Evolutionary conservation across 257 asterid genomes (phyloP).

Genomic region (Anisodus tanguticus): DNA sequence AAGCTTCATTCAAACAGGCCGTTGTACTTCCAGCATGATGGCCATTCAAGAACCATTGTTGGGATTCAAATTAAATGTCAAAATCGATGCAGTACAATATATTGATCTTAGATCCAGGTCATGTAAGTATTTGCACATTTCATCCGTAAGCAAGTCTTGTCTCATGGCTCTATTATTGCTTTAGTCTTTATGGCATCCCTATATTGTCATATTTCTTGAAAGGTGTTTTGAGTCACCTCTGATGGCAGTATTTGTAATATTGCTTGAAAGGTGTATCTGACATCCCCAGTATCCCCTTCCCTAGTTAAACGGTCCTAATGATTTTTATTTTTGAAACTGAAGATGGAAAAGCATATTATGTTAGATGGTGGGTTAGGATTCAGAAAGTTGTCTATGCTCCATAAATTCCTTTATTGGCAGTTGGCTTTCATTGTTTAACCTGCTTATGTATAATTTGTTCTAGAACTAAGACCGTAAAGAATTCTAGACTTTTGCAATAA

Average conservation of each 20-base stretch:
- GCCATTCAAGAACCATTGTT: slow-evolving; percentile 90
- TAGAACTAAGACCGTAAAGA: not conserved
- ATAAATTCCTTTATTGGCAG: not conserved
- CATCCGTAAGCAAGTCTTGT: slow-evolving; percentile 26
- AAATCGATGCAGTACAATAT: slow-evolving; percentile 61
- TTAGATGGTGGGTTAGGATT: not conserved
- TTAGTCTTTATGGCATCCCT: slow-evolving; percentile 3
- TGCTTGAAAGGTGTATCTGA: slow-evolving; percentile 13
- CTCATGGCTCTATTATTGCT: not conserved
- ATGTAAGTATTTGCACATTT: slow-evolving; percentile 55
- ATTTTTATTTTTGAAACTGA: not conserved
- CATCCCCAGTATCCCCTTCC: not conserved
- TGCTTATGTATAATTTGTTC: slow-evolving; percentile 2
- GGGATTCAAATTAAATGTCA: slow-evolving; percentile 78
- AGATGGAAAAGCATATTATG: not conserved
- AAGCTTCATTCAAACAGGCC: slow-evolving; percentile 62
- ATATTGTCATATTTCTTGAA: slow-evolving; percentile 22
- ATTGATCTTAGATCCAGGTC: slow-evolving; percentile 79
- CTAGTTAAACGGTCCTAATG: not conserved
- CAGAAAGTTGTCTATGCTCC: slow-evolving; percentile 14
- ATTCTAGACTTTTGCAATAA: not conserved
- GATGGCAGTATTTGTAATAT: not conserved
- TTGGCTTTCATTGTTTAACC: slow-evolving; percentile 17
- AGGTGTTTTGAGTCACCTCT: not conserved
- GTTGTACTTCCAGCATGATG: slow-evolving; percentile 90